These are phyloP conservation scores for Tieghemostelium lacteum DNA, from an alignment of 78 protist species.

Conservation along the genomic window DNA sequence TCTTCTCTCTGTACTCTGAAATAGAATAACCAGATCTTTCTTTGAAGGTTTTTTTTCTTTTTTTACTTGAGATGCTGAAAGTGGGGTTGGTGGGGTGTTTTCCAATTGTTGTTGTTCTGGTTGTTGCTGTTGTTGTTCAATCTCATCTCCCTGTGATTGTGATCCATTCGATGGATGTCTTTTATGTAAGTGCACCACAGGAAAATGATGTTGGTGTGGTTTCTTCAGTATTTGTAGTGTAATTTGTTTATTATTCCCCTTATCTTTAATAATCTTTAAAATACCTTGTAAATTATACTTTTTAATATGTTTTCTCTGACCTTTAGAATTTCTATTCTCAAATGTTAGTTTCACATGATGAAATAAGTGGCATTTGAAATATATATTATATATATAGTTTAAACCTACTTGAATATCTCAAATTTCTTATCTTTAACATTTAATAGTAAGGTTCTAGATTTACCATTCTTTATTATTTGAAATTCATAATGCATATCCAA, in stretches of 20 bases:
- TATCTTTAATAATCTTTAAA: background rate
- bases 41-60: constrained; percentile 14
- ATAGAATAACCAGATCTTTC: constrained; percentile 19
- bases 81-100: too few relatives aligned
- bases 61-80: too few relatives aligned
- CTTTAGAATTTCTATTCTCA: background rate
- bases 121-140: background rate
- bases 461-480: constrained; percentile 36
- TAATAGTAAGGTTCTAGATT: constrained; percentile 11
- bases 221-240: constrained; percentile 1
- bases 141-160: background rate
- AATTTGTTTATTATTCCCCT: background rate
- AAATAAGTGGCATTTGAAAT: background rate
- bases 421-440: constrained; percentile 25
- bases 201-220: background rate
- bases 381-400: background rate
- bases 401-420: constrained; percentile 27
- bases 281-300: constrained; percentile 26
- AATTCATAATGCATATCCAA: constrained; percentile 59
- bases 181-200: background rate
- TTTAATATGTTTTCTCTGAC: constrained; percentile 26
- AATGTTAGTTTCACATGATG: background rate
- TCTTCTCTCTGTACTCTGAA: constrained; percentile 41
- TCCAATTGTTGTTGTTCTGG: background rate
- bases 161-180: too few relatives aligned